Evolutionary conservation across 192 early-diverging fungal genomes (phyloP).

Genomic region (Backusella liffmaniae): DNA sequence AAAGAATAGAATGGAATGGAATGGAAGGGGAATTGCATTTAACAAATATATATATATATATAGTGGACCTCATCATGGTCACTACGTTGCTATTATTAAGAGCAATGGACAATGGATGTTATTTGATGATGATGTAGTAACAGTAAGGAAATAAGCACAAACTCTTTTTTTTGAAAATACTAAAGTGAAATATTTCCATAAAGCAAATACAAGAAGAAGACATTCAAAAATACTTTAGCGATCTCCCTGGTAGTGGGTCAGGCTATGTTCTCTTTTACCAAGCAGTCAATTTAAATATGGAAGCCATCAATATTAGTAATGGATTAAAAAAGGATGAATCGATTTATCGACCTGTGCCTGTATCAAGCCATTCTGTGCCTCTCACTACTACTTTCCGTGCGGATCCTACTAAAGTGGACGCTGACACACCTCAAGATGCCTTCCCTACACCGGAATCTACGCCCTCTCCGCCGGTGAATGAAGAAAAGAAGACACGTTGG

Average conservation of each 20-base stretch:
- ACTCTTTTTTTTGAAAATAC: not conserved
- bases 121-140: conserved; percentile 97
- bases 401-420: not conserved
- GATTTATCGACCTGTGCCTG: not conserved
- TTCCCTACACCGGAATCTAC: not conserved
- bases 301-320: conserved; percentile 19
- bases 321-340: not conserved
- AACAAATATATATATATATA: not conserved
- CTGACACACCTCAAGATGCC: not conserved
- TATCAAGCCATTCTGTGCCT: not conserved
- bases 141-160: conserved; percentile 45
- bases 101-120: conserved; percentile 85
- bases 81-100: conserved; percentile 93
- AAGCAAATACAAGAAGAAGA: conserved; percentile 70
- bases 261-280: conserved; percentile 86
- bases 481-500: conserved; percentile 22
- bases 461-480: not conserved
- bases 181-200: conserved; percentile 5
- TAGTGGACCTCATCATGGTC: conserved; percentile 92
- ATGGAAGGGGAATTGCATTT: not conserved
- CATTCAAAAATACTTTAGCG: conserved; percentile 80
- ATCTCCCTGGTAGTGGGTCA: conserved; percentile 68
- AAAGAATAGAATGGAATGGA: not conserved
- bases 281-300: conserved; percentile 38
- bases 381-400: not conserved